phyloP scores from a whole-genome alignment of 768 basidiomycete species.

The Pulveroboletus sp. region DNA sequence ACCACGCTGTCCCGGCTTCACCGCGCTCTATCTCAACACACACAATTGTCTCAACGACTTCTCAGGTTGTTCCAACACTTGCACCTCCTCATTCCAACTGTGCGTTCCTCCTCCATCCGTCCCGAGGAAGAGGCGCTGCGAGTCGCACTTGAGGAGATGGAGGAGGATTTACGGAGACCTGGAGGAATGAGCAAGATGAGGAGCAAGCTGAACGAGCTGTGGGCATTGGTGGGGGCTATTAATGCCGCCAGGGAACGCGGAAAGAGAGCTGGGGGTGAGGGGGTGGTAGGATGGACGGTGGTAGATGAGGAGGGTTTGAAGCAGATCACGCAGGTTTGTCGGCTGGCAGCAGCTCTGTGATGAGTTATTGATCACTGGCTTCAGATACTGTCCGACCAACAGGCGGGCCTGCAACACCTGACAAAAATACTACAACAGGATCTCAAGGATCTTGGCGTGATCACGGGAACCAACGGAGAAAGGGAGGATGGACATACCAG shows the following conservation, averaged over 20 bases:
- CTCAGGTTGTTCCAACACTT: constrained; percentile 68
- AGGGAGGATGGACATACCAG: constrained; percentile 27
- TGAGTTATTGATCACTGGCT: neutral
- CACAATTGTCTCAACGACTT: constrained; percentile 67
- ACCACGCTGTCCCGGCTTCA: constrained; percentile 64
- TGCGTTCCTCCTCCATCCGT: constrained; percentile 69
- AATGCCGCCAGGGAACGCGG: constrained; percentile 52
- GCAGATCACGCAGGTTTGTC: constrained; percentile 65
- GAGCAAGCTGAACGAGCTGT: constrained; percentile 76
- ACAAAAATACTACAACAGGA: constrained; percentile 67
- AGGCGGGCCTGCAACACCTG: constrained; percentile 74
- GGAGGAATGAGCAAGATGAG: constrained; percentile 55
- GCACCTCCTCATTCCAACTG: constrained; percentile 71
- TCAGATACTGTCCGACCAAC: constrained; percentile 73
- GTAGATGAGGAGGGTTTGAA: constrained; percentile 80
- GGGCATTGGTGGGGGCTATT: constrained; percentile 77
- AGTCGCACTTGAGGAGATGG: constrained; percentile 64
- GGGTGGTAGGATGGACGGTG: constrained; percentile 67
- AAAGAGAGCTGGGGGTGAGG: constrained; percentile 37
- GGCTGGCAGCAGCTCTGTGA: neutral
- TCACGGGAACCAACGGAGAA: constrained; percentile 46
- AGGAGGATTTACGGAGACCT: constrained; percentile 58
- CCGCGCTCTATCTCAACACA: constrained; percentile 57
- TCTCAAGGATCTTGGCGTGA: constrained; percentile 60
- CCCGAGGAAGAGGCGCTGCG: constrained; percentile 79